Evolutionary conservation across 2,329 filamentous ascomycete genomes (phyloP), one percentile per base, ranked within the genome.

Genomic region (Epichloe hybrida): DNA sequence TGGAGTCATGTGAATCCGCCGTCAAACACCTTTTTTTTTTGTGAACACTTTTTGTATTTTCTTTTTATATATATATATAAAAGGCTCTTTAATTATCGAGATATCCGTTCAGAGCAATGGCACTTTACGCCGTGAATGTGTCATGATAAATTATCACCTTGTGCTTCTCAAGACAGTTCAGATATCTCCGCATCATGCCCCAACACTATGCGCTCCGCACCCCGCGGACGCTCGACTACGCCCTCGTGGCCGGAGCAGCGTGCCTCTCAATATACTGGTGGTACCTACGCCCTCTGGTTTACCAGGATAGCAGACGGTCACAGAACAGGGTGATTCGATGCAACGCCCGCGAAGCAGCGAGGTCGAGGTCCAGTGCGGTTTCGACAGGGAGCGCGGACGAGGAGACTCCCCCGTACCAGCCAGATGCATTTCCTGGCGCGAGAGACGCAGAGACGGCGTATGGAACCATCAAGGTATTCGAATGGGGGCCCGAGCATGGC

Each of bases 401-500:
- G 34, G 23, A 27, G 23, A 6, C 23, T 27, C 63, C 75, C 6
- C 76, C 80, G 2, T 88, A 93, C 63, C 85, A 85, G 1, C 80
- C 80, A 3, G 76, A 88, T 64, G 75, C 77, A 15, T 74, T 90
- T 13, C 85, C 84, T 0, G 83, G 86, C 6, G 78, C 71, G 0
- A 75, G 86, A 52, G 79, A 88, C 62, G 80, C 93, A 15, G 62
- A 71, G 12, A 84, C 80, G 4, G 79, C 82, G 5, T 89, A 87
- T 61, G 87, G 88, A 15, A 78, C 70, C 4, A 77, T 87, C 54
- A 72, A 83, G 44, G 81, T 87, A 3, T 91, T 88, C 62, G 88
- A 94, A 70, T 93, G 83, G 76, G 88, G 88, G 0, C 84, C 86
- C 0, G 74, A 80, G 52, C 69, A 75, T 37, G 87, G 86, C 1